A percentile compares a stretch with the other conserved stretches of the same genome.
phyloP scores from a whole-genome alignment of 225 moss, liverwort and hornwort genomes.

The Pseudisothecium myosuroides region DNA sequence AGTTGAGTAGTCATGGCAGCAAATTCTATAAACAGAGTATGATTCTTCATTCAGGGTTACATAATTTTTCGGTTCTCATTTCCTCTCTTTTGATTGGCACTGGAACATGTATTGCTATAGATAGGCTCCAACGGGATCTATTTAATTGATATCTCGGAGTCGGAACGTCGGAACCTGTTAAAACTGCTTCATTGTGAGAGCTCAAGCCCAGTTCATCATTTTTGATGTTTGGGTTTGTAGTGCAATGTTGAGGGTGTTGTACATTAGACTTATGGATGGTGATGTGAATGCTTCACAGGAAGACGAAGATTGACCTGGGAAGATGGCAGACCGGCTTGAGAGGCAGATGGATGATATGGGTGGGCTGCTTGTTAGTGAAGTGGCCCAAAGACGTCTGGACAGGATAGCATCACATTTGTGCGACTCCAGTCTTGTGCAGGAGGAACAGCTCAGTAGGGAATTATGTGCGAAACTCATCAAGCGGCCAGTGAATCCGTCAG shows the following conservation, averaged over 20 bases:
- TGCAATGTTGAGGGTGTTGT: background rate
- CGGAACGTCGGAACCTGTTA: background rate
- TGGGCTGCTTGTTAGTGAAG: conserved; percentile 13
- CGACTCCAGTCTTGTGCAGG: conserved; percentile 17
- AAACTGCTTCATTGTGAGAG: background rate
- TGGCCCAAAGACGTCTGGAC: conserved; percentile 41
- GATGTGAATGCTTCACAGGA: conserved; percentile 6
- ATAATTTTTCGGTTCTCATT: no score
- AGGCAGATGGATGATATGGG: conserved; percentile 22
- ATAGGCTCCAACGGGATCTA: background rate
- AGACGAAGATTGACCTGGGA: conserved; percentile 4
- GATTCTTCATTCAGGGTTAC: background rate
- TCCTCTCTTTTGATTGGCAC: background rate
- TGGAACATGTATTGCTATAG: background rate
- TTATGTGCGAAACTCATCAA: conserved; percentile 26
- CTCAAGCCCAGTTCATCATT: background rate
- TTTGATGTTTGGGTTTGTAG: background rate
- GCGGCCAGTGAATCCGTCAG: conserved; percentile 36
- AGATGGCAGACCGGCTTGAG: conserved; percentile 31
- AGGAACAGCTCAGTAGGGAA: conserved; percentile 33
- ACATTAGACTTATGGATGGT: background rate
- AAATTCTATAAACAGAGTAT: background rate
- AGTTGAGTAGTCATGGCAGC: background rate
- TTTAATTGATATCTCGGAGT: background rate
- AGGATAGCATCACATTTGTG: conserved; percentile 49